Base-by-base conservation (phyloP, 2,329 filamentous ascomycete genomes). In the Xylaria sp. region DNA sequence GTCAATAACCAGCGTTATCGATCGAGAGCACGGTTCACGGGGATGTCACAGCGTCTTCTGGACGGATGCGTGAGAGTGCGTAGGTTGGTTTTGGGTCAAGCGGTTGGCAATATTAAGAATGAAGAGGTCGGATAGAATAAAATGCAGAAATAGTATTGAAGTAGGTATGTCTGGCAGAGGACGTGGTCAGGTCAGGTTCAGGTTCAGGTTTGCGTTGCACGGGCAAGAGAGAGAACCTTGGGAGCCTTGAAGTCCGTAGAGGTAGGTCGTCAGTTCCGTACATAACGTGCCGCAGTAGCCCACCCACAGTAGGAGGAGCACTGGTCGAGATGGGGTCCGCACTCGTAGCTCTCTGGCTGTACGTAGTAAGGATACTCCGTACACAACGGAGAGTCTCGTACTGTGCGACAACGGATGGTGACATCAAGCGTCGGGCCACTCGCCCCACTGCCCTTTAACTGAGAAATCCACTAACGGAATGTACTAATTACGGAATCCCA, bases 321-420 rank as follows among this genome's bases (percentile, higher is more conserved):
- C 37, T 30, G 47, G 52, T 46, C 23, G 30, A 56, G 10, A 52
- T 47, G 46, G 50, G 23, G 23, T 30, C 23, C 1, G 23, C 5
- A 5, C 4, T 30, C 4, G 23, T 30, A 30, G 23, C 4, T 30
- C 23, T 30, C 23, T 30, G 23, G 23, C 23, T 30, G 23, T 30
- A 3, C 23, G 23, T 30, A 30, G 23, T 30, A 30, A 30, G 23
- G 4, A 30, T 30, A 30, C 23, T 2, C 23, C 23, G 34, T 11
- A 7, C 6, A 48, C 30, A 39, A 51, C 42, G 19, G 16, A 4
- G 10, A 52, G 49, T 48, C 8, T 39, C 35, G 23, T 53, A 63
- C 61, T 63, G 61, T 63, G 44, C 44, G 50, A 34, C 37, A 53
- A 57, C 54, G 54, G 56, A 47, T 54, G 37, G 61, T 61, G 59